phyloP scores from a whole-genome alignment of 2,329 filamentous ascomycete genomes.

The Magnaporthiopsis incrustans region DNA sequence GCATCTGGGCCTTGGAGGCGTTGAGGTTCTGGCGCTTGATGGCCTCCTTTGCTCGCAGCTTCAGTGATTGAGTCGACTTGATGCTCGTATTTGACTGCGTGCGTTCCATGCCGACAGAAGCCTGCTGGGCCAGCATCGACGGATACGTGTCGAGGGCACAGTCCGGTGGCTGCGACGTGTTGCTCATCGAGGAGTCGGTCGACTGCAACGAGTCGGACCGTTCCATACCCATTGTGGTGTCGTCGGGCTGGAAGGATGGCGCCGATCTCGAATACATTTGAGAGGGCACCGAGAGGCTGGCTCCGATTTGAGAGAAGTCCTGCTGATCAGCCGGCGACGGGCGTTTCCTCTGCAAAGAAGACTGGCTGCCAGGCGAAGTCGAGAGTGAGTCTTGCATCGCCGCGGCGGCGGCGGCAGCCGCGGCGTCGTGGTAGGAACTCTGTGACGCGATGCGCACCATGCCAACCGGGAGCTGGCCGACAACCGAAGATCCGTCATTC shows the following conservation, averaged over 20 bases:
- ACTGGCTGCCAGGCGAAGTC: neutral
- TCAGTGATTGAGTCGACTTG: conserved; percentile 37
- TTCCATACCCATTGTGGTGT: conserved; percentile 29
- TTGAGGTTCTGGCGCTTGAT: conserved; percentile 37
- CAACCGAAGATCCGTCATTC: conserved; percentile 19
- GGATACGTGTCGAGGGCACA: conserved; percentile 7
- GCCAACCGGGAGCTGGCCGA: conserved; percentile 18
- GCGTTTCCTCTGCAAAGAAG: neutral
- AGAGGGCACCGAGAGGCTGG: conserved; percentile 20
- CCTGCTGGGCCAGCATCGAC: conserved; percentile 6
- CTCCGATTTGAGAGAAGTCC: conserved; percentile 29
- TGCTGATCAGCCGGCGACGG: conserved; percentile 11
- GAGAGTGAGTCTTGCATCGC: neutral
- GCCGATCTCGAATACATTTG: conserved; percentile 23
- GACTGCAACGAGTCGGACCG: conserved; percentile 28
- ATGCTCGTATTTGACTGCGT: conserved; percentile 32
- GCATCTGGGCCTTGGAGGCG: conserved; percentile 20
- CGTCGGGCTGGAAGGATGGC: conserved; percentile 19
- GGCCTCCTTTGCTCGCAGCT: conserved; percentile 39
- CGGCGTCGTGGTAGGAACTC: conserved; percentile 17
- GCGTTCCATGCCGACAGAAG: conserved; percentile 26
- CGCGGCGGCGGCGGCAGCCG: neutral
- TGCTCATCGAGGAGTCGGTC: neutral
- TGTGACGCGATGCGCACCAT: conserved; percentile 26
- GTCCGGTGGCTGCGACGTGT: neutral